Base-by-base conservation (phyloP, 352 stramenopile species). In the Phytopythium chamaehyphon region DNA sequence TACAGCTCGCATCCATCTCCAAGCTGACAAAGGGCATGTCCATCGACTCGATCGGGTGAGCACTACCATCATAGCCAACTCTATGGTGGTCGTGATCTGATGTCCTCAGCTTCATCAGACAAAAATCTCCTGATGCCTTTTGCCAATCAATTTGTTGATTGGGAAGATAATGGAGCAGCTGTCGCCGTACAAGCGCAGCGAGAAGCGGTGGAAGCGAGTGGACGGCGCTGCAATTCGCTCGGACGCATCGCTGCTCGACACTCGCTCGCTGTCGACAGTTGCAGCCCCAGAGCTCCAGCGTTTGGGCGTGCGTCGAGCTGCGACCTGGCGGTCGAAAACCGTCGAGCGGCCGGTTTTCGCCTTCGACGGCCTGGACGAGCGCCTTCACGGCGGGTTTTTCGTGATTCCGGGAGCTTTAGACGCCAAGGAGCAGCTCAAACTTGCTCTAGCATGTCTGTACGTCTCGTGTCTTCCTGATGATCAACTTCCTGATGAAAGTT, bases 171-270 rank as follows among this genome's bases (percentile, higher is more conserved):
- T 33, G 43, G 55, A 36, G 24, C 48, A 52, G 52, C 55, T 60
- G 57, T 53, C 57, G 37, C 57, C 68, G 54, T 92, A 87, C 73
- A 90, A 90, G 64, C 39, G 61, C 19, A 73, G 57, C 43, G 82
- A 92, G 64, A 92, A 92, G 77, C 78, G 77, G 36, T 92, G 79
- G 73, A 87, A 83, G 64, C 55, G 55, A 31, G 53, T 69, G 33
- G 64, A 53, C 1, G 47, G 58, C 4, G 56, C 51, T 18, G 55
- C 77, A 2, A 38, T 77, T 28, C 50, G 47, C 18, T 35, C 37
- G 0, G 68, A 86, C n/a, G 38, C 51, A 6, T 37, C 64, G 5
- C 37, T 90, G 15, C 37, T 90, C 8, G 70, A 90, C 46, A 54
- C 78, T 16, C 66, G 51, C 4, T 35, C 57, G 10, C 62, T 84